Evolutionary conservation across 2,329 filamentous ascomycete genomes (phyloP).

Genomic region (Colletotrichum gloeosporioides): DNA sequence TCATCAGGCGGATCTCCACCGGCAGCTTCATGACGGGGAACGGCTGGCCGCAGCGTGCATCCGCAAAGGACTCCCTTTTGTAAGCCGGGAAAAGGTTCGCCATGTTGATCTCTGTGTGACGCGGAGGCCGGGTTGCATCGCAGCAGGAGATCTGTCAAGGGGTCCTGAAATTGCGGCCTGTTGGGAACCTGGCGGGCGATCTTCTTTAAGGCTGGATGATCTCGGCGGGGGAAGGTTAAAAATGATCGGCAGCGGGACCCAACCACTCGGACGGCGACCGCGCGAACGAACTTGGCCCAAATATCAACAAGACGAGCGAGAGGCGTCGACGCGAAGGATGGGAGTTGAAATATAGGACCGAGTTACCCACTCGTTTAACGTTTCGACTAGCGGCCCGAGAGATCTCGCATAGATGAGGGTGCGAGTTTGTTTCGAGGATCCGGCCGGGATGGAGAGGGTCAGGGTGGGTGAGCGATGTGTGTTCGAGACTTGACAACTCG

Average conservation of each 20-base stretch:
- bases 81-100: conserved; percentile 2
- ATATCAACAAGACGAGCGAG: not conserved
- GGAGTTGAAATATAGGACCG: conserved; percentile 17
- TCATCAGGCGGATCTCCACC: conserved; percentile 48
- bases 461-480: not conserved
- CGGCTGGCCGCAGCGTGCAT: not conserved
- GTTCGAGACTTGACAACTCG: not conserved
- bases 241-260: conserved; percentile 5
- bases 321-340: not conserved
- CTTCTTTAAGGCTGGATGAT: conserved; percentile 16
- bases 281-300: not conserved
- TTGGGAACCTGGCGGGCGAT: conserved; percentile 11
- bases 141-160: conserved; percentile 11
- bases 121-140: conserved; percentile 14
- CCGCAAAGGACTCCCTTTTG: not conserved
- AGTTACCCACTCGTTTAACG: conserved; percentile 16
- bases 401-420: conserved; percentile 18
- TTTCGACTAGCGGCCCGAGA: conserved; percentile 21
- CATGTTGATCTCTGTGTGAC: conserved; percentile 17
- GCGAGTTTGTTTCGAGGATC: conserved; percentile 11
- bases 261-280: conserved; percentile 15
- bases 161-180: not conserved
- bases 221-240: not conserved
- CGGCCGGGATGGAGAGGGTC: not conserved
- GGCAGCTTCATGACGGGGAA: conserved; percentile 37